Base-by-base conservation (phyloP, 345 rosid genomes). In the Boechera divaricarpa region DNA sequence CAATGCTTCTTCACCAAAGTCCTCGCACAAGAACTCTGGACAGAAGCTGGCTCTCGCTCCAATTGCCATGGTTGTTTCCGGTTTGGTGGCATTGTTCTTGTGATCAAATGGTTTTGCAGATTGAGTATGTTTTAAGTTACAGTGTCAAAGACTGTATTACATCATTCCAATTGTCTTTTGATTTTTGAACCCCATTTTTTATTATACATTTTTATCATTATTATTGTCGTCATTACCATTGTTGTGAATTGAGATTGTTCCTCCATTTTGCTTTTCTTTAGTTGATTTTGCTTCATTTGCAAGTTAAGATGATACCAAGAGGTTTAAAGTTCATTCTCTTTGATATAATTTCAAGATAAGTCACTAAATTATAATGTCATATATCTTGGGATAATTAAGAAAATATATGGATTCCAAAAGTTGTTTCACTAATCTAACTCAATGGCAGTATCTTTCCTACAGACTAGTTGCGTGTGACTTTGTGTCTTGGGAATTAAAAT, bases 61-160 rank as follows among this genome's bases (percentile, higher is more conserved):
- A 81, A 47, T 89, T 63, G 63, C 82, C 45, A 67, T 85, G 77
- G 87, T 76, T 10, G 52, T 83, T 79, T 79, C 79, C 3, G 84
- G 86, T 61, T 76, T 80, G 79, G 61, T 89, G 70, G 70, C 82
- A 67, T 63, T 90, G 80, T 76, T 87, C 72, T 87, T 78, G 78
- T 89, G 76, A 47, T 45, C 48, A 48, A 9, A 38, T 28, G 39
- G 59, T 73, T 77, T 78, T 56, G 76, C 70, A 54, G 59, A 53
- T 56, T 70, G 80, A 70, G 80, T 78, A n/a, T 72, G 76, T 59
- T 48, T 32, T 71, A 78, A 58, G 60, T 66, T 71, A 41, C 73
- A 57, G 4, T 63, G 67, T 55, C 10, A 47, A 57, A 77, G 81
- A 72, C 51, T 79, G 78, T 78, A 66, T 72, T 38, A 54, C 63